phyloP scores from a whole-genome alignment of 495 filamentous ascomycete genomes.

The Hypoxylon subgilvum region DNA sequence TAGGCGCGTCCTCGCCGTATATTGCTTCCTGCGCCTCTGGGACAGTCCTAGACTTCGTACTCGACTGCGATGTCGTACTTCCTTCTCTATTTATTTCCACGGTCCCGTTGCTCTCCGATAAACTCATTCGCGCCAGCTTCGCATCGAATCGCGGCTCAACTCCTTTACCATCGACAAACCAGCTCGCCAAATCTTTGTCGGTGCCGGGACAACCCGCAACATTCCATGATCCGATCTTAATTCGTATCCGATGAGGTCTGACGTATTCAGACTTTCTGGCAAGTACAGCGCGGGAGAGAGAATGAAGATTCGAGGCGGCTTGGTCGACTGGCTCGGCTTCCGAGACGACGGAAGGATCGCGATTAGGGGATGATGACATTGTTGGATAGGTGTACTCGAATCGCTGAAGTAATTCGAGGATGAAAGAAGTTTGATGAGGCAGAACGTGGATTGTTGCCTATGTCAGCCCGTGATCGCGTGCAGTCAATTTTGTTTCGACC shows the following conservation, averaged over 20 bases:
- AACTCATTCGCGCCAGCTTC: slow-evolving; percentile 58
- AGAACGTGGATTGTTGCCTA: slow-evolving; percentile 5
- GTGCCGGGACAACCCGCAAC: slow-evolving; percentile 81
- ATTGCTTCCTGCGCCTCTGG: slow-evolving; percentile 50
- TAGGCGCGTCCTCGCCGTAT: slow-evolving; percentile 12
- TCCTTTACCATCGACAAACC: slow-evolving; percentile 82
- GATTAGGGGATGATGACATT: slow-evolving; percentile 41
- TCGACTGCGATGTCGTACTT: slow-evolving; percentile 13
- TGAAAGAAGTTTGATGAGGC: background rate
- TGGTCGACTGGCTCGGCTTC: slow-evolving; percentile 46
- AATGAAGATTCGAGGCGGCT: slow-evolving; percentile 46
- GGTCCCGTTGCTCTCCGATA: slow-evolving; percentile 40
- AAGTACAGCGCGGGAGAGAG: slow-evolving; percentile 63
- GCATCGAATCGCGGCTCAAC: slow-evolving; percentile 55
- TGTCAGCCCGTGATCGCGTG: slow-evolving; percentile 32
- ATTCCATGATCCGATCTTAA: slow-evolving; percentile 96
- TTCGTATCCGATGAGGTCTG: slow-evolving; percentile 67
- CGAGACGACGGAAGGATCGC: slow-evolving; percentile 40
- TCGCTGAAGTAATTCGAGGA: background rate
- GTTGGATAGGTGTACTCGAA: background rate
- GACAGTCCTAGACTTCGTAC: slow-evolving; percentile 44
- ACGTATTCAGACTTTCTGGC: slow-evolving; percentile 80
- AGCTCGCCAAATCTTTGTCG: slow-evolving; percentile 81
- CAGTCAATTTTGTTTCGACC: slow-evolving; percentile 8
- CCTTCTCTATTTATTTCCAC: slow-evolving; percentile 28